Evolutionary conservation across 140 eudicot genomes (phyloP), one percentile per base, ranked within the genome.

Genomic region (Eryngium alpinum): DNA sequence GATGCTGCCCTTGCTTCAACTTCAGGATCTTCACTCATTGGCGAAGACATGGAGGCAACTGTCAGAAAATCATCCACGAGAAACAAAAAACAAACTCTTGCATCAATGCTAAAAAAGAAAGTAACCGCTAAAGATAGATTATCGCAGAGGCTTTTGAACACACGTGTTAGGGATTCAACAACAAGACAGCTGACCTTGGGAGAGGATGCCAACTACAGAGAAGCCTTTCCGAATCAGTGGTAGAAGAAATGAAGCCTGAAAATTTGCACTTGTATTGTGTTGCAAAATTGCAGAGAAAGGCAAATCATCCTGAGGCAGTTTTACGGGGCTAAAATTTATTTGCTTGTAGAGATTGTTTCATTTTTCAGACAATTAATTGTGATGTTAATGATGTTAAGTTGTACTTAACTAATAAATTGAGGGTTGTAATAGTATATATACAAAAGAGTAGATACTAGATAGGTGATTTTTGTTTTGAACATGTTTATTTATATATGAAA

Each of bases 221-320:
- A 94, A 88, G 92, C 98, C 38, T 94, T 94, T 85, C 98, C 96
- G 3, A 94, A 94, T 86, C 98, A 94, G 75, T 94, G 98, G 98
- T 94, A 88, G 83, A 71, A 43, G 72, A 49, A 38, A 77, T 38
- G 46, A 38, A 38, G 46, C n/a, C n/a, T n/a, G n/a, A n/a, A n/a
- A n/a, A n/a, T n/a, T n/a, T n/a, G n/a, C n/a, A n/a, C n/a, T n/a
- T n/a, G n/a, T n/a, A n/a, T n/a, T n/a, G n/a, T n/a, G n/a, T n/a
- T n/a, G n/a, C n/a, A n/a, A n/a, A n/a, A n/a, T n/a, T n/a, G n/a
- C n/a, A n/a, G n/a, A n/a, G n/a, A n/a, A n/a, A n/a, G n/a, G n/a
- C n/a, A n/a, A n/a, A n/a, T n/a, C n/a, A n/a, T n/a, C n/a, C n/a
- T n/a, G n/a, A n/a, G n/a, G n/a, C n/a, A n/a, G n/a, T n/a, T n/a